Conservation (phyloP, 2,329 filamentous ascomycete species). For the Thyridium curvatum region DNA sequence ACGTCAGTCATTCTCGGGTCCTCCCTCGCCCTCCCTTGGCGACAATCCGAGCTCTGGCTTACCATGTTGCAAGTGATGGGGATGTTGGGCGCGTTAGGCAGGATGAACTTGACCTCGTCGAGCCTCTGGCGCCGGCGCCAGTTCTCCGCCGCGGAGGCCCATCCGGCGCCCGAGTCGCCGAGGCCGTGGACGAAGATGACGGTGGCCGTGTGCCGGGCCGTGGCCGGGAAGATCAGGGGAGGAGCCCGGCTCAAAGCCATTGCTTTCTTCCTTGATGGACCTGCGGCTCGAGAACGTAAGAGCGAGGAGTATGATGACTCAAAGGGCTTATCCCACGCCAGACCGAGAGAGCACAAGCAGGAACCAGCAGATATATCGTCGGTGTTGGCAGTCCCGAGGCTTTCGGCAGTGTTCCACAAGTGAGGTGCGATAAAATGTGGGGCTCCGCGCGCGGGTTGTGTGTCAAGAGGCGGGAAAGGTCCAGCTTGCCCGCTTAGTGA, state of each 20-base stretch:
- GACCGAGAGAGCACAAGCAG: no score
- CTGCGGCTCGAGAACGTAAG: no score
- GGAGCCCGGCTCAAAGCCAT: constrained; percentile 9
- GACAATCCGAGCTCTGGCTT: constrained; percentile 27
- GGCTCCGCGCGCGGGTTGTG: no score
- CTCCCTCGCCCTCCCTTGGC: not conserved
- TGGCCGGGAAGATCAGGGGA: constrained; percentile 69
- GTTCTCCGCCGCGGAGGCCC: constrained; percentile 79
- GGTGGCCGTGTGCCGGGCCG: constrained; percentile 82
- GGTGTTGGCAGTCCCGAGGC: no score
- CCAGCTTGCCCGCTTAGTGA: no score
- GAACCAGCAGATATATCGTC: no score
- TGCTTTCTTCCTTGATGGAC: no score
- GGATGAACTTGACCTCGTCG: constrained; percentile 86
- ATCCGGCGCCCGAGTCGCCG: constrained; percentile 75
- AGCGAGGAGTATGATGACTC: no score
- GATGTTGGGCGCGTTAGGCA: constrained; percentile 83
- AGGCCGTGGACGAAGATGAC: constrained; percentile 93
- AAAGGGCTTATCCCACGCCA: no score
- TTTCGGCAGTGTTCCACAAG: no score
- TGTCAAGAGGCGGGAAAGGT: no score
- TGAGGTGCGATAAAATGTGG: no score
- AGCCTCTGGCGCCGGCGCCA: constrained; percentile 77
- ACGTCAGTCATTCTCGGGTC: not conserved
- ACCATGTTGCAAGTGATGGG: constrained; percentile 70